phyloP scores from a whole-genome alignment of 768 basidiomycete genomes.

The Sistotremastrum niveocremeum region DNA sequence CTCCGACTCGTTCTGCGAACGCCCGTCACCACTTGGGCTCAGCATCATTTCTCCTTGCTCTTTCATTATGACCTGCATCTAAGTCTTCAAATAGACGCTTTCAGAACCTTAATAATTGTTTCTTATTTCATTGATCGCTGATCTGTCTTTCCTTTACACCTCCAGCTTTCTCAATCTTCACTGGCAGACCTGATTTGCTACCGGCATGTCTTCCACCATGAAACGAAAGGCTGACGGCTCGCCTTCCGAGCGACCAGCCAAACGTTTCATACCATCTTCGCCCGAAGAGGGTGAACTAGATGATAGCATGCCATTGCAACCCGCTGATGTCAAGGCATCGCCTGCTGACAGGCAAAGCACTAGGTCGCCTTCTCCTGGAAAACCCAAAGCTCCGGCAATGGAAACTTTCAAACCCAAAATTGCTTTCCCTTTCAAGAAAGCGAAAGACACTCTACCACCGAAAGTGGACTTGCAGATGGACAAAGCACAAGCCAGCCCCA shows the following conservation, averaged over 20 bases:
- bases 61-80: no score
- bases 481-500: not conserved
- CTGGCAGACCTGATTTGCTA: not conserved
- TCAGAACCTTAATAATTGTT: no score
- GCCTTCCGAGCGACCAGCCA: conserved; percentile 35
- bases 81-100: no score
- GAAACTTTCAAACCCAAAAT: conserved; percentile 33
- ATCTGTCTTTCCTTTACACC: no score
- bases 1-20: no score
- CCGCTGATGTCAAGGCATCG: conserved; percentile 6
- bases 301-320: conserved; percentile 25
- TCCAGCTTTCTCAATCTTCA: not conserved
- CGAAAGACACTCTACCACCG: conserved; percentile 13
- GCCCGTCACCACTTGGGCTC: no score
- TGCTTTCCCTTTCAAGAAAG: conserved; percentile 67
- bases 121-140: no score
- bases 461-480: not conserved
- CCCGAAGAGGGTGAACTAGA: conserved; percentile 80
- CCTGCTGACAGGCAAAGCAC: conserved; percentile 9
- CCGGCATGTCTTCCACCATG: no score
- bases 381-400: conserved; percentile 21
- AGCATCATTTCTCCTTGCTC: no score
- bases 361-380: conserved; percentile 11
- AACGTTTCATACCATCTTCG: conserved; percentile 43
- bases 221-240: conserved; percentile 52